Conservation (phyloP, 441 rosid species). For the Aquilaria agallochum region DNA sequence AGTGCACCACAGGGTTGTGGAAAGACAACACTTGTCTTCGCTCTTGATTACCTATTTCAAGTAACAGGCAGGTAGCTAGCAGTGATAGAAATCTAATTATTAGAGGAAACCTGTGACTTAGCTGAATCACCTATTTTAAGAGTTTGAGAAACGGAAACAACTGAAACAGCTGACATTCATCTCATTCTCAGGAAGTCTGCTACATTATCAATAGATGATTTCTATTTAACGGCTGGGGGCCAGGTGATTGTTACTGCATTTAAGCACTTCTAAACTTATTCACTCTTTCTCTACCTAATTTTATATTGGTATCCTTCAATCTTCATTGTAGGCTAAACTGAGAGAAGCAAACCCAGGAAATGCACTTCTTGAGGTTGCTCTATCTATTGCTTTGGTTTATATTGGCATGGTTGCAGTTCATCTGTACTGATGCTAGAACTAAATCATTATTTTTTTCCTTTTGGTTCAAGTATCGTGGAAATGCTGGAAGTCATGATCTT, state of each 20-base stretch:
- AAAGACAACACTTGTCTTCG: slow-evolving; percentile 95
- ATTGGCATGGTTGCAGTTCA: not conserved
- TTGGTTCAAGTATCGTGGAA: slow-evolving; percentile 70
- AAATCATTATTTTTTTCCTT: slow-evolving; percentile 11
- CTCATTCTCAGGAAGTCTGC: slow-evolving; percentile 67
- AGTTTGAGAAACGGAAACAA: slow-evolving; percentile 3
- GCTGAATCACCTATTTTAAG: slow-evolving; percentile 3
- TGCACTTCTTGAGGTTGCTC: slow-evolving; percentile 73
- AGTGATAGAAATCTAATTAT: slow-evolving; percentile 7
- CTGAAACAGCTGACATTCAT: slow-evolving; percentile 10
- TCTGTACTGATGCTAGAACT: not conserved
- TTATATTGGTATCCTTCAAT: not conserved
- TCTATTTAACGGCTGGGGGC: slow-evolving; percentile 82
- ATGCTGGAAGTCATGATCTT: slow-evolving; percentile 99
- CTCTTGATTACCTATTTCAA: slow-evolving; percentile 81
- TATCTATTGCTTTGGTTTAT: not conserved
- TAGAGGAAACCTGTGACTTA: slow-evolving; percentile 9
- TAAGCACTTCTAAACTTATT: slow-evolving; percentile 4
- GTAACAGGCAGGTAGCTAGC: slow-evolving; percentile 62
- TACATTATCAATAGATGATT: slow-evolving; percentile 87
- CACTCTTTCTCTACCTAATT: not conserved
- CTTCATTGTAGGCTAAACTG: slow-evolving; percentile 55
- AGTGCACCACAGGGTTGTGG: slow-evolving; percentile 99
- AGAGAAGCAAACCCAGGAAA: slow-evolving; percentile 76
- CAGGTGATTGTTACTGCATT: slow-evolving; percentile 48